Base-by-base conservation (phyloP, 768 basidiomycete species). In the Pleurotus platypus region DNA sequence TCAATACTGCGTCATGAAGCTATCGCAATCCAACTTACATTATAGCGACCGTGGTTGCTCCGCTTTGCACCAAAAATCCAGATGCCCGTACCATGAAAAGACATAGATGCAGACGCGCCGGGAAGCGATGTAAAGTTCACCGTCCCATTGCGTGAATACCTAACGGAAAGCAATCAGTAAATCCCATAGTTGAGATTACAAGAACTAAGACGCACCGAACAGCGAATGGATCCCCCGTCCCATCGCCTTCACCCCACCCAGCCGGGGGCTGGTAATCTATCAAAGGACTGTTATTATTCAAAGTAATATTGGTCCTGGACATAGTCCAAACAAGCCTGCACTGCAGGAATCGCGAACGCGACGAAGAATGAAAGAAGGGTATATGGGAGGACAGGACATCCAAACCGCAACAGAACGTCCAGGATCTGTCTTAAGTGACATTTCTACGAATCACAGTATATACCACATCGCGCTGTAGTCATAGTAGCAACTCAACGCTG, bases 31-130 rank as follows among this genome's bases (percentile, higher is more conserved):
- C 9, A 18, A 40, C 50, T 16, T 38, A 54, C 51, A 30, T 68
- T 67, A 60, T 73, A 84, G 9, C 54, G 61, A 0, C 82, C 80
- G 61, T 82, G 78, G 54, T 80, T 79, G 5, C 56, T 40, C 20
- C 81, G 72, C 54, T 78, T 78, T 2, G 80, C 75, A 6, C 83
- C 83, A 57, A 74, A 83, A 8, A 84, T 63, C 67, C 74, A 73
- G 16, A 84, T 63, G 4, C 70, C 74, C 9, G 75, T 80, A 13
- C 82, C 83, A 43, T 78, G 78, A 69, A 83, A 83, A 22, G 63
- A 57, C 60, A 83, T 75, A 0, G 69, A 70, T 4, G 69, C 73
- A 22, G 58, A 60, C 5, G 76, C 77, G 7, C 68, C 64, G 4
- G 54, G 70, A 69, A 16, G 59, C 61, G 15, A 69, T 67, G 53